Evolutionary conservation across 306 rosid species (phyloP).

Genomic region (Alnus glutinosa): DNA sequence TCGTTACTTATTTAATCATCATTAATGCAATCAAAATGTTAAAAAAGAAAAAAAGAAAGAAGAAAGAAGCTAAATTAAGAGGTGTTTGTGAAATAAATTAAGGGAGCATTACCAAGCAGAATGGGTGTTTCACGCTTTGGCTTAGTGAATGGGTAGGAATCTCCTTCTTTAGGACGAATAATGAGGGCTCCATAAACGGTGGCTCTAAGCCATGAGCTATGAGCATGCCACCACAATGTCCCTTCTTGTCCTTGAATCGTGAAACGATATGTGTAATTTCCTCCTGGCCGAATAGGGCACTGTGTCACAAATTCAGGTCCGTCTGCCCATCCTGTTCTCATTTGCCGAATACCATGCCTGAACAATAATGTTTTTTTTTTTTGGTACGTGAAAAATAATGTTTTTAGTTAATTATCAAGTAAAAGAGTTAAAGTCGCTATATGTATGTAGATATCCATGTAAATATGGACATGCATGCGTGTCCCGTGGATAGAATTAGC

Average conservation of each 20-base stretch:
- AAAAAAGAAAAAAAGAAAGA: no score
- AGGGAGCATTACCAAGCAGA: constrained; percentile 58
- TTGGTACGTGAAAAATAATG: background rate
- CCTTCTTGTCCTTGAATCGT: constrained; percentile 88
- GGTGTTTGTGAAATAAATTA: background rate
- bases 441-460: background rate
- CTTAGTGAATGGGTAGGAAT: constrained; percentile 68
- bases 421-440: background rate
- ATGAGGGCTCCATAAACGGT: constrained; percentile 85
- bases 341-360: constrained; percentile 91
- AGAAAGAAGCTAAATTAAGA: no score
- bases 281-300: constrained; percentile 91
- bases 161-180: constrained; percentile 71
- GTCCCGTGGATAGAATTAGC: constrained; percentile 7
- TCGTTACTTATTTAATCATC: background rate
- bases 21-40: no score
- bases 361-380: background rate
- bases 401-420: background rate
- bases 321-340: constrained; percentile 95
- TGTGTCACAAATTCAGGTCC: constrained; percentile 96
- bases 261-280: constrained; percentile 77
- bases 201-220: constrained; percentile 95
- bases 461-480: background rate
- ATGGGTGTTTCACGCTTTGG: constrained; percentile 66
- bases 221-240: constrained; percentile 99